Conservation (phyloP, 805 yeast species). For the Yamadazyma akitaensis region DNA sequence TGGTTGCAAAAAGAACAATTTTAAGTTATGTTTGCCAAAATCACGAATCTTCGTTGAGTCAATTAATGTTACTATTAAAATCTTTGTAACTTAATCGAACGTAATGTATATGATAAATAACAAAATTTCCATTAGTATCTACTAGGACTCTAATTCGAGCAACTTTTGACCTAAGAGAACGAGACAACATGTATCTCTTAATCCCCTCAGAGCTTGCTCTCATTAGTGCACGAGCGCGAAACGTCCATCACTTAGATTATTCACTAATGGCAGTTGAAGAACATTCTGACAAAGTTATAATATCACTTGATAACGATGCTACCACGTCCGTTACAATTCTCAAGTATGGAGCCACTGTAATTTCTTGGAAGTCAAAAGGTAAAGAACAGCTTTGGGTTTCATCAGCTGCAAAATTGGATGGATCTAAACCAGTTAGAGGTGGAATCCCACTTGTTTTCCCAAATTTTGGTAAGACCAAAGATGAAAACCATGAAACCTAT, state of each 20-base stretch:
- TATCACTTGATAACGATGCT: slow-evolving; percentile 53
- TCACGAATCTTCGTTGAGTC: too few species aligned
- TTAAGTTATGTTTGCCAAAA: too few species aligned
- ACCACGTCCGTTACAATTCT: slow-evolving; percentile 63
- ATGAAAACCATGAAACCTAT: slow-evolving; percentile 51
- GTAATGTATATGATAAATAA: too few species aligned
- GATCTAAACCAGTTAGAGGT: slow-evolving; percentile 92
- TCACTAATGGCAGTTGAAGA: slow-evolving; percentile 57
- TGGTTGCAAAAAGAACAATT: too few species aligned
- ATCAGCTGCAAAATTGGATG: slow-evolving; percentile 79
- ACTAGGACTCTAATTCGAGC: too few species aligned
- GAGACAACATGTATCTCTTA: background rate
- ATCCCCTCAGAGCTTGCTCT: background rate
- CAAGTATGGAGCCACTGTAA: slow-evolving; percentile 83
- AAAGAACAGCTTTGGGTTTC: slow-evolving; percentile 83
- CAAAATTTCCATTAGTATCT: too few species aligned
- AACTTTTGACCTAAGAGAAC: too few species aligned
- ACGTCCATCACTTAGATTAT: background rate
- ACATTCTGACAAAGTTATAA: slow-evolving; percentile 56
- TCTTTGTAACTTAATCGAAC: too few species aligned
- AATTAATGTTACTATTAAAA: too few species aligned
- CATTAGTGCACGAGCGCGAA: background rate
- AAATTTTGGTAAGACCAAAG: slow-evolving; percentile 70
- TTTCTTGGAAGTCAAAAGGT: slow-evolving; percentile 72
- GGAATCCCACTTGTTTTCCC: slow-evolving; percentile 98